These are phyloP conservation scores for Brassica juncea DNA, from an alignment of 345 rosid genomes.

Conservation along the genomic window DNA sequence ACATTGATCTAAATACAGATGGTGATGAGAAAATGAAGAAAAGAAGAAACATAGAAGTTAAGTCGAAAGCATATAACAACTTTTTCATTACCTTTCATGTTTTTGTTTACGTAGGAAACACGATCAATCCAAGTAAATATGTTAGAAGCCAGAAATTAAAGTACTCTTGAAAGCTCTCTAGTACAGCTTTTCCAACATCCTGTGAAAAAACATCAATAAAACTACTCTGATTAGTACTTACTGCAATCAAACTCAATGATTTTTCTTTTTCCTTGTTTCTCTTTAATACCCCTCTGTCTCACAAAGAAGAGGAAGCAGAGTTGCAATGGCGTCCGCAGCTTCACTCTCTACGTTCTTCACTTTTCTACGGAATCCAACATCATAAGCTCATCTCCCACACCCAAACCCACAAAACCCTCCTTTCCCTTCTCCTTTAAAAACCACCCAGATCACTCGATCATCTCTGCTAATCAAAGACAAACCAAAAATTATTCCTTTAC, in stretches of 20 bases:
- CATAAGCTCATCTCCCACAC: slow-evolving; percentile 30
- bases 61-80: not conserved
- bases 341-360: slow-evolving; percentile 18
- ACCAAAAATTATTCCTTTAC: not conserved
- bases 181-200: too few species aligned
- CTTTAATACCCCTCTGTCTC: not conserved
- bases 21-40: too few species aligned
- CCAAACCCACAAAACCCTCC: slow-evolving; percentile 14
- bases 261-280: not conserved
- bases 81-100: too few species aligned
- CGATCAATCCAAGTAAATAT: too few species aligned
- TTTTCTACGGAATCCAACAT: slow-evolving; percentile 15
- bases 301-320: not conserved
- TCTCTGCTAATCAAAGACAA: slow-evolving; percentile 19
- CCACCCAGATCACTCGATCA: slow-evolving; percentile 25
- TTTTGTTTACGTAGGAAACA: too few species aligned
- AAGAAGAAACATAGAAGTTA: not conserved
- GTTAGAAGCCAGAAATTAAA: too few species aligned
- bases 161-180: too few species aligned
- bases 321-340: not conserved
- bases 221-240: not conserved
- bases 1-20: too few species aligned
- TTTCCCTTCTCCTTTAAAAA: slow-evolving; percentile 36
- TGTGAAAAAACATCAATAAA: too few species aligned
- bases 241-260: not conserved